Evolutionary conservation across 306 rosid genomes (phyloP), one percentile per base, ranked within the genome.

Genomic region (Prosopis cineraria): DNA sequence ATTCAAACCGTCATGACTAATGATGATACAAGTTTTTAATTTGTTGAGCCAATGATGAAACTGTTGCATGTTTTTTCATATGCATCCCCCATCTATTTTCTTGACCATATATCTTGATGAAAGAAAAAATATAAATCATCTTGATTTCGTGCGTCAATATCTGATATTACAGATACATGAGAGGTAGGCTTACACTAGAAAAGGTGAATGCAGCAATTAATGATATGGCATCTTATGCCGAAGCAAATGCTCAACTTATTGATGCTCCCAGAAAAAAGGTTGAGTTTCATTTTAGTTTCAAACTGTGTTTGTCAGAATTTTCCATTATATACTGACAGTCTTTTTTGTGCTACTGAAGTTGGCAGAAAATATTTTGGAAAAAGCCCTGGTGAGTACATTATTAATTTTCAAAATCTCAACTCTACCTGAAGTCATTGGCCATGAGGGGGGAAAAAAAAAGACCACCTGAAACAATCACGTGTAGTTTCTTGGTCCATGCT

Each of bases 131-230:
- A 10, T 10, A 24, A 24, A 10, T 56, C 52, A 43, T 74, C 60
- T 48, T 6, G 63, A 43, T 70, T 67, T 73, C 50, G 41, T 67
- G 67, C 40, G 50, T 31, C 62, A 60, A 20, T 43, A 55, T 67
- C 39, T 72, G 73, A 48, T 80, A 68, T 60, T 77, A 58, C 89
- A 94, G 97, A 82, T 94, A 94, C 79, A 94, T 94, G 98, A 94
- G 87, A 86, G 98, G 98, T 76, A 89, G 98, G 87, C 93, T 94
- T 74, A 92, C 98, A 66, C 75, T 90, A 16, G 98, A 94, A 64
- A 94, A 94, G 90, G 90, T 92, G 75, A 94, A 94, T 63, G 92
- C 93, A 71, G 97, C 96, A 41, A 74, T 90, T 62, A 88, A 67
- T 83, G 97, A 92, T 85, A 94, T 90, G 93, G 97, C 87, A 37